Conservation (phyloP, 495 filamentous ascomycete genomes). For the Platismatia glauca region DNA sequence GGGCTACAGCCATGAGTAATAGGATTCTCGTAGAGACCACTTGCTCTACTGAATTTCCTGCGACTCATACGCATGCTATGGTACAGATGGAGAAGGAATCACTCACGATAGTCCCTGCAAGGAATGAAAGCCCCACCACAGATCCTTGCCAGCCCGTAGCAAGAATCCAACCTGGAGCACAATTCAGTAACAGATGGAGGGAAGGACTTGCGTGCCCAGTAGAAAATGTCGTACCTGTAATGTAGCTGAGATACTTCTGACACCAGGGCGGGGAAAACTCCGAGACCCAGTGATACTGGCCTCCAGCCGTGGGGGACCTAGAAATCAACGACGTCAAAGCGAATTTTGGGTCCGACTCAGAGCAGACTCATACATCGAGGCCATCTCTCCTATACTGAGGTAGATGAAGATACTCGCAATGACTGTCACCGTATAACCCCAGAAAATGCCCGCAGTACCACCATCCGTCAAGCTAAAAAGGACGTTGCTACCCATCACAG, state of each 20-base stretch:
- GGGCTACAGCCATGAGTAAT: neutral
- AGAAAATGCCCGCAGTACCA: constrained; percentile 49
- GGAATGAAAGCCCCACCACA: constrained; percentile 44
- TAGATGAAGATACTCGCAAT: constrained; percentile 42
- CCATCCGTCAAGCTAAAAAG: constrained; percentile 43
- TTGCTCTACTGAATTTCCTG: neutral
- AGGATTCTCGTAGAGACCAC: neutral
- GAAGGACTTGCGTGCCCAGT: neutral
- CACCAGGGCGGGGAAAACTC: constrained; percentile 46
- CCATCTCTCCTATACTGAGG: constrained; percentile 48
- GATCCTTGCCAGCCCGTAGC: constrained; percentile 53
- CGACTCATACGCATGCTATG: neutral
- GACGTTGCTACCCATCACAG: constrained; percentile 27
- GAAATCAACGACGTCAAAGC: neutral
- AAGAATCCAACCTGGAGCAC: constrained; percentile 45
- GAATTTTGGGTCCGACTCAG: neutral
- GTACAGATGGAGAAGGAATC: too few species aligned
- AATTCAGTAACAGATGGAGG: neutral
- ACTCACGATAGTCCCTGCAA: constrained; percentile 40
- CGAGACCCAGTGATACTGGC: too few species aligned
- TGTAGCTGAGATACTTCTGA: constrained; percentile 52
- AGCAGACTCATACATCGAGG: constrained; percentile 38
- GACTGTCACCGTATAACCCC: constrained; percentile 43
- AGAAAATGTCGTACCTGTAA: constrained; percentile 35
- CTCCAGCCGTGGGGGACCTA: constrained; percentile 44